These are phyloP conservation scores for Vitellaria paradoxa DNA, from an alignment of 179 eudicot genomes.

Conservation along the genomic window DNA sequence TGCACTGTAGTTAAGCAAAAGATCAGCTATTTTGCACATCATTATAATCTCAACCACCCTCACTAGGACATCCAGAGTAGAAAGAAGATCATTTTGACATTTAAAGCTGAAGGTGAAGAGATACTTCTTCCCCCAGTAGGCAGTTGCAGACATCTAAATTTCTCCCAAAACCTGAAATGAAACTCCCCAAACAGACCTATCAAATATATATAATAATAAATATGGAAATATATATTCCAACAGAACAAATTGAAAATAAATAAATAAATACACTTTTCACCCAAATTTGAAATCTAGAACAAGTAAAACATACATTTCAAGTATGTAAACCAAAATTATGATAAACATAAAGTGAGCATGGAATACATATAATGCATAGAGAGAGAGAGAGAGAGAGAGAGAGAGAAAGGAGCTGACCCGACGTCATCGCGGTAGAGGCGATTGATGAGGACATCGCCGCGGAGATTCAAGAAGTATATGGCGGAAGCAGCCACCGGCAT, in stretches of 20 bases:
- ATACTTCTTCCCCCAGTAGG: background rate
- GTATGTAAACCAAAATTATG: background rate
- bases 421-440: constrained; percentile 99
- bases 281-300: too few species aligned
- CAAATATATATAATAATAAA: too few species aligned
- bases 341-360: background rate
- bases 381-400: background rate
- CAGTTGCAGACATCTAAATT: background rate
- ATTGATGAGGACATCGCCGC: constrained; percentile 99
- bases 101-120: background rate
- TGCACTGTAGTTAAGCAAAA: too few species aligned
- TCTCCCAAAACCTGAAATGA: background rate
- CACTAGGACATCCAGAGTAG: too few species aligned
- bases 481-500: constrained; percentile 99
- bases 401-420: constrained; percentile 43
- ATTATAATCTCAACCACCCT: too few species aligned
- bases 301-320: background rate
- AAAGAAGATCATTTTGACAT: too few species aligned
- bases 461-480: constrained; percentile 89
- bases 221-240: too few species aligned
- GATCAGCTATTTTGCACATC: too few species aligned
- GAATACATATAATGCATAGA: background rate
- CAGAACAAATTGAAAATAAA: too few species aligned
- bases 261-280: too few species aligned
- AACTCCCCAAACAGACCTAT: background rate